Percentiles rank a stretch among this genome's conserved stretches.
These are phyloP conservation scores for Protomyces lactucae-debilis DNA, from an alignment of 1,139 yeast genomes.

Conservation along the genomic window DNA sequence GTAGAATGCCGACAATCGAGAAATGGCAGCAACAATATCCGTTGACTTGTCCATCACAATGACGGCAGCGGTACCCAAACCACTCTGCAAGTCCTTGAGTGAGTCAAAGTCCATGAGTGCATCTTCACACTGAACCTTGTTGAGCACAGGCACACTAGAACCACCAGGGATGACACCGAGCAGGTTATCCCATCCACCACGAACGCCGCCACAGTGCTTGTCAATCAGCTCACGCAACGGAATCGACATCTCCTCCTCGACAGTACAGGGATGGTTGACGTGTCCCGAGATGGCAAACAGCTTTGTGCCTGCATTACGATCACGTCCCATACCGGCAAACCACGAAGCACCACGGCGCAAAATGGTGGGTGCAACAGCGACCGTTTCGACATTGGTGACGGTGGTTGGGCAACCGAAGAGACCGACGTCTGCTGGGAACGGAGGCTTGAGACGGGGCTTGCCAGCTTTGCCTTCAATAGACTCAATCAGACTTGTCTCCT, in stretches of 20 bases:
- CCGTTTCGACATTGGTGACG: slow-evolving; percentile 84
- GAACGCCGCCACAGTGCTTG: slow-evolving; percentile 83
- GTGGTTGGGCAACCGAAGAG: slow-evolving; percentile 85
- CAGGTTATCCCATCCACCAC: slow-evolving; percentile 87
- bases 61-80: slow-evolving; percentile 88
- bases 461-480: slow-evolving; percentile 88
- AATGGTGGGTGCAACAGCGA: slow-evolving; percentile 81
- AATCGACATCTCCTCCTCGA: slow-evolving; percentile 88
- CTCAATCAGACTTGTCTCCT: slow-evolving; percentile 83
- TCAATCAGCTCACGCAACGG: slow-evolving; percentile 75
- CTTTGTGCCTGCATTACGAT: slow-evolving; percentile 76
- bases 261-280: slow-evolving; percentile 86
- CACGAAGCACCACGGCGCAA: slow-evolving; percentile 83
- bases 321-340: slow-evolving; percentile 78
- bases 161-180: slow-evolving; percentile 87
- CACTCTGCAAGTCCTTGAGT: slow-evolving; percentile 74
- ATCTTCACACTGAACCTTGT: slow-evolving; percentile 59
- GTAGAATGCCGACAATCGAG: slow-evolving; percentile 73
- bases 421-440: slow-evolving; percentile 92
- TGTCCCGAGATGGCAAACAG: slow-evolving; percentile 82
- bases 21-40: slow-evolving; percentile 77
- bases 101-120: slow-evolving; percentile 84
- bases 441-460: slow-evolving; percentile 87
- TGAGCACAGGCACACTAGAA: slow-evolving; percentile 74
- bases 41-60: slow-evolving; percentile 84